Evolutionary conservation across 805 yeast species (phyloP).

Genomic region (Yarrowia phangngaensis): DNA sequence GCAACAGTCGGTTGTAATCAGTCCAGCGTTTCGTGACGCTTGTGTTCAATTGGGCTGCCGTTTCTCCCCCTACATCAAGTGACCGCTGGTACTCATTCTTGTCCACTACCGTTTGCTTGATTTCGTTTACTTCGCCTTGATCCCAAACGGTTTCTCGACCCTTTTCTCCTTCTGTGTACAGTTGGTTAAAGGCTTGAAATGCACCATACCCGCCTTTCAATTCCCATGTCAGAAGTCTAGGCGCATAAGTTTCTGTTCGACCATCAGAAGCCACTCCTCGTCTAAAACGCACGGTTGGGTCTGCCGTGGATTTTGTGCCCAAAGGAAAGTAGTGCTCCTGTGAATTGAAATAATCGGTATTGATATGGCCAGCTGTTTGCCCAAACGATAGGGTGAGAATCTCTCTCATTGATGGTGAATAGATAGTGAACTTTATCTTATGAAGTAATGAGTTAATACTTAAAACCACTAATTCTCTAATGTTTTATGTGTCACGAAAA

Average conservation of each 20-base stretch:
- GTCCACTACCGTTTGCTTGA: conserved; percentile 41
- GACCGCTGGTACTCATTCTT: conserved; percentile 62
- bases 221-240: conserved; percentile 81
- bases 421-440: too few species aligned
- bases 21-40: conserved; percentile 67
- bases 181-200: conserved; percentile 37
- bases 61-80: conserved; percentile 48
- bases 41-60: conserved; percentile 37
- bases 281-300: conserved; percentile 49
- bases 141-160: conserved; percentile 30
- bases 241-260: conserved; percentile 62
- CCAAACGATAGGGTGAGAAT: conserved; percentile 69
- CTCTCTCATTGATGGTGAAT: conserved; percentile 59
- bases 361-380: conserved; percentile 67
- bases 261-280: conserved; percentile 42
- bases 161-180: conserved; percentile 29
- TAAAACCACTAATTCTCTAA: too few species aligned
- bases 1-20: conserved; percentile 66
- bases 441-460: too few species aligned
- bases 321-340: conserved; percentile 69
- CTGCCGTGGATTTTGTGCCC: conserved; percentile 39
- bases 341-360: conserved; percentile 74
- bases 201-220: conserved; percentile 72
- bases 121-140: conserved; percentile 21
- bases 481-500: too few species aligned